Base-by-base conservation (phyloP, 805 yeast species). In the Komagataella pastoris region DNA sequence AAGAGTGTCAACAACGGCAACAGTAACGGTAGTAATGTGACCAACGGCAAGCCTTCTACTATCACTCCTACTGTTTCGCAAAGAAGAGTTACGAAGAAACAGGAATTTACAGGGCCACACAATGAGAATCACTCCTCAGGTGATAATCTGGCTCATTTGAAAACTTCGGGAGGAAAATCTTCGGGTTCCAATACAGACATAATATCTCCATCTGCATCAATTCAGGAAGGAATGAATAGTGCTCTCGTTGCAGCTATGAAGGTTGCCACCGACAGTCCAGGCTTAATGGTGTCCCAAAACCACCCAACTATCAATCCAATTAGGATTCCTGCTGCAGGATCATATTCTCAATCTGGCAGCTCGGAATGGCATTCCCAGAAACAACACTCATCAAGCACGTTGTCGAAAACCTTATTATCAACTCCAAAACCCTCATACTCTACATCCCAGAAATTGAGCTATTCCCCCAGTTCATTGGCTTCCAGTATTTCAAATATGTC, bases 1-100 rank as follows among this genome's bases (percentile, higher is more conserved):
- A 60, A 58, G 48, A 17, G 46, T 12, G 52, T 53, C 60, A 12
- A 45, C 40, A 4, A 17, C 48, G 17, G 23, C 47, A 12, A 45
- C 24, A 7, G 19, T 47, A 24, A 40, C 46, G 53, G 47, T 53
- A 56, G 36, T 53, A 52, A 10, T 53, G 44, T 18, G 48, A 19
- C 24, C 48, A 49, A 43, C 47, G 40, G 18, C 50, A 18, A 7
- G 40, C 6, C 40, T 8, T 14, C 51, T 18, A 49, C 47, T 21
- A 46, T 53, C 47, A 19, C 52, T n/a, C 47, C 54, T 30, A 19
- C 36, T 3, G 49, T 17, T 21, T 47, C 24, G 24, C 12, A 50
- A 12, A 36, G 50, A 19, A 4, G 43, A 45, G 19, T 24, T 43
- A 19, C 45, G 24, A 14, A 43, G 12, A 49, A 49, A 14, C 49